Percentiles rank a stretch among this genome's conserved stretches.
Conservation (phyloP, 2,329 filamentous ascomycete species). For the Xylariales sp. region DNA sequence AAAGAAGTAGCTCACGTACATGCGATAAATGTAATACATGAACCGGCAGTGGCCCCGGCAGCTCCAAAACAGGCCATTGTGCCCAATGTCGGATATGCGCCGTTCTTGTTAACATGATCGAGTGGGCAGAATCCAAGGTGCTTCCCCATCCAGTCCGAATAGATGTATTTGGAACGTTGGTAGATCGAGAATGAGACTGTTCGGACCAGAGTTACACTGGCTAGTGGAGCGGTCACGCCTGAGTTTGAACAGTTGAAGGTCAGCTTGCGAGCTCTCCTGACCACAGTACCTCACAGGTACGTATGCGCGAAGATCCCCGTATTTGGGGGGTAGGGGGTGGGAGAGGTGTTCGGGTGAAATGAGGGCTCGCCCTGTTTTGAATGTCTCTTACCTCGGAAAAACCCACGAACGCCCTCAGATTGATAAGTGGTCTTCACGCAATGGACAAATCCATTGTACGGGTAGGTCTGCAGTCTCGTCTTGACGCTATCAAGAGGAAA, state of each 20-base stretch:
- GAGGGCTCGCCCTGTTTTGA: no score
- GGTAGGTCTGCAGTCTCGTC: constrained; percentile 85
- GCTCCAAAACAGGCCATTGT: constrained; percentile 73
- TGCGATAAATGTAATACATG: constrained; percentile 73
- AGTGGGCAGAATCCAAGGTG: constrained; percentile 68
- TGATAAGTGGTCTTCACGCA: constrained; percentile 73
- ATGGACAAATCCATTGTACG: constrained; percentile 69
- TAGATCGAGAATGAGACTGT: constrained; percentile 80
- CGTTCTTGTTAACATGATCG: constrained; percentile 64
- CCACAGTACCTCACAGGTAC: no score
- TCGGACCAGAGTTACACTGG: constrained; percentile 71
- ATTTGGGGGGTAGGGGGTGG: no score
- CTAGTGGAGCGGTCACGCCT: constrained; percentile 78
- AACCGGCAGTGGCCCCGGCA: constrained; percentile 75
- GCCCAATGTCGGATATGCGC: constrained; percentile 67
- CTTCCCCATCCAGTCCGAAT: constrained; percentile 65
- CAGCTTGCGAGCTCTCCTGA: no score
- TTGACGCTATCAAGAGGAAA: constrained; percentile 88
- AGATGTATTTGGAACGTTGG: constrained; percentile 68
- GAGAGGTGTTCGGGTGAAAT: no score
- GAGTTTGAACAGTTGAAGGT: no score
- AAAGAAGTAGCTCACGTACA: constrained; percentile 54
- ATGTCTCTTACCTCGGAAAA: constrained; percentile 69
- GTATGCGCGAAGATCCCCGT: no score
- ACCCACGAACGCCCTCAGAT: constrained; percentile 67